These are phyloP conservation scores for Diaporthe batatas DNA, from an alignment of 2,329 filamentous ascomycete species.

Conservation along the genomic window DNA sequence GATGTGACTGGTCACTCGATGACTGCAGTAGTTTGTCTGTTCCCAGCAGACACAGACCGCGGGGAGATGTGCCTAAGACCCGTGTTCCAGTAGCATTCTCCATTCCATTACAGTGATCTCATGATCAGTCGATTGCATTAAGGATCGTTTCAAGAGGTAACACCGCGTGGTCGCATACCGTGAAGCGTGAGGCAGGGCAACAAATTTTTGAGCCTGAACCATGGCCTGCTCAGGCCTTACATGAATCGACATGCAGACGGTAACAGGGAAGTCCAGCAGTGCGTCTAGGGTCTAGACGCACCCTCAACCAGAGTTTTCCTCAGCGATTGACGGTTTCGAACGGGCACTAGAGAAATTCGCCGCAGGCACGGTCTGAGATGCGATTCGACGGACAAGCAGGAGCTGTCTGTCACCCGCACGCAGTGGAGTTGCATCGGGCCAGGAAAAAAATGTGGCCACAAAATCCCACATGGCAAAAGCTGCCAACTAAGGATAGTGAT, in stretches of 20 bases:
- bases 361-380: slow-evolving; percentile 4
- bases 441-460: slow-evolving; percentile 13
- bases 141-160: slow-evolving; percentile 29
- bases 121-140: slow-evolving; percentile 16
- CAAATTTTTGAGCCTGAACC: slow-evolving; percentile 6
- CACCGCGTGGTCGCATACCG: slow-evolving; percentile 14
- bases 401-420: slow-evolving; percentile 30
- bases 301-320: neutral
- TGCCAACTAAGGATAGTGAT: slow-evolving; percentile 10
- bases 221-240: neutral
- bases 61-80: neutral
- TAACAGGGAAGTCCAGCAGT: neutral
- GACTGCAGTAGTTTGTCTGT: neutral
- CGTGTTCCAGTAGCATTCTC: slow-evolving; percentile 6
- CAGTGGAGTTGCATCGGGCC: slow-evolving; percentile 18
- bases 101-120: neutral
- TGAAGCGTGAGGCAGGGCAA: neutral
- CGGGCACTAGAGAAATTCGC: slow-evolving; percentile 23
- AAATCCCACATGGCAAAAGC: slow-evolving; percentile 3
- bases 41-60: neutral
- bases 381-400: slow-evolving; percentile 26
- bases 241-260: neutral
- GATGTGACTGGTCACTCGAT: slow-evolving; percentile 18
- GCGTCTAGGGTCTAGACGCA: slow-evolving; percentile 8
- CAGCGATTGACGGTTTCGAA: slow-evolving; percentile 22